Evolutionary conservation across 371 early-diverging fungal species (phyloP), one percentile per base, ranked within the genome.

Genomic region (Lichtheimia corymbifera): DNA sequence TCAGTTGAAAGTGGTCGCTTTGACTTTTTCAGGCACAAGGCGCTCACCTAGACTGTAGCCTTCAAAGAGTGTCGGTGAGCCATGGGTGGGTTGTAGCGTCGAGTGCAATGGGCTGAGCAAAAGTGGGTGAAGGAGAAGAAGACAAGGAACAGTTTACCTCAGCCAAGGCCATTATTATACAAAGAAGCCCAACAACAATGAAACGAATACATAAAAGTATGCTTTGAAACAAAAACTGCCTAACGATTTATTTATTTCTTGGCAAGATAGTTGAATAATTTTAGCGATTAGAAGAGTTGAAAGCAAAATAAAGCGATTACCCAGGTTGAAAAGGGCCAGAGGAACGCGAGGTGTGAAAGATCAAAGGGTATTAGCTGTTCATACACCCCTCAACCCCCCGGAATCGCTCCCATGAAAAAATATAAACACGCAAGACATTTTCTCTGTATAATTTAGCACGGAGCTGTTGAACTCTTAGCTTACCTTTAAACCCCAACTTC

Each of bases 391-490:
- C 35, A 35, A 35, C 35, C 35, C 35, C 58, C 58, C 58, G 47
- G 57, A 47, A 56, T 28, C 18, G 28, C 47, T 30, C 50, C 49
- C 27, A 57, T 57, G 58, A 57, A 57, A 57, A 57, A 56, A 57
- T 41, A 41, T 41, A 41, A 54, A 41, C 41, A 41, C 54, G 28
- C 24, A 18, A 15, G 41, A n/a, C 28, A 41, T 54, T 59, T 59
- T 49, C 50, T 43, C 51, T 50, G 30, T 49, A 58, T 50, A 28
- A 47, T 45, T 50, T 45, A 50, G 63, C 63, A 63, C 54, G 63
- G 63, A 63, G 63, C 63, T 63, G 63, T 63, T 63, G 63, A 63
- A 63, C 63, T 63, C 63, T 27, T 63, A 40, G 63, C 63, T 63
- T 63, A 63, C 63, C 63, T 63, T 57, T 55, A 63, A 53, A 47